Conservation (phyloP, 257 asterid genomes). For the Solanum chiquidenum region DNA sequence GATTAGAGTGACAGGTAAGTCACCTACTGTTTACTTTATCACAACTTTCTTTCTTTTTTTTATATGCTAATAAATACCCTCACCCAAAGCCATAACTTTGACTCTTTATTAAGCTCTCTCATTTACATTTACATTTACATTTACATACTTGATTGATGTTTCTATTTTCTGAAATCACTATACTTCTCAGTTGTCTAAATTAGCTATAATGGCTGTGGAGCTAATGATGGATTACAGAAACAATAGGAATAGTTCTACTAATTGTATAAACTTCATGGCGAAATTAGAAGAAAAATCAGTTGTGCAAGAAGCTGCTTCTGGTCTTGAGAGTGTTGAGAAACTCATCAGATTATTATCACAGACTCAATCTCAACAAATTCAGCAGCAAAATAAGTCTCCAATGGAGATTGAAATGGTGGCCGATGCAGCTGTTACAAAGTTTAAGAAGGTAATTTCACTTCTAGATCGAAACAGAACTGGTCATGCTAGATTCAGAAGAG, state of each 20-base stretch:
- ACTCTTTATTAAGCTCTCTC: conserved; percentile 5
- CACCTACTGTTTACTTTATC: conserved; percentile 63
- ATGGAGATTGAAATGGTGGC: conserved; percentile 28
- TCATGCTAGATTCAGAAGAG: conserved; percentile 88
- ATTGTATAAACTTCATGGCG: conserved; percentile 1
- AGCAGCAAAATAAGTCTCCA: neutral
- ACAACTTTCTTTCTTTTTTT: neutral
- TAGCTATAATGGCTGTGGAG: conserved; percentile 66
- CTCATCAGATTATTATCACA: conserved; percentile 44
- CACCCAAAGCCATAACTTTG: conserved; percentile 20
- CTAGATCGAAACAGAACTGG: conserved; percentile 68
- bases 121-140: neutral
- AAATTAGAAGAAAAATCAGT: conserved; percentile 36
- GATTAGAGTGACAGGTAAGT: conserved; percentile 55
- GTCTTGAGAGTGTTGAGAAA: conserved; percentile 60
- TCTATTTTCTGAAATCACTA: neutral
- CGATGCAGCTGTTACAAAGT: conserved; percentile 54
- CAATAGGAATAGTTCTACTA: neutral
- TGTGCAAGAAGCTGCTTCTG: conserved; percentile 59
- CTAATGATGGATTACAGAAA: conserved; percentile 51
- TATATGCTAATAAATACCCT: conserved; percentile 12
- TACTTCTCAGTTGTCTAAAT: neutral
- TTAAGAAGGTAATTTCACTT: conserved; percentile 49
- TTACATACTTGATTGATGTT: neutral
- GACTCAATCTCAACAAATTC: conserved; percentile 6